Evolutionary conservation across 2,329 filamentous ascomycete species (phyloP), one percentile per base, ranked within the genome.

Genomic region (Colletotrichum sojae): DNA sequence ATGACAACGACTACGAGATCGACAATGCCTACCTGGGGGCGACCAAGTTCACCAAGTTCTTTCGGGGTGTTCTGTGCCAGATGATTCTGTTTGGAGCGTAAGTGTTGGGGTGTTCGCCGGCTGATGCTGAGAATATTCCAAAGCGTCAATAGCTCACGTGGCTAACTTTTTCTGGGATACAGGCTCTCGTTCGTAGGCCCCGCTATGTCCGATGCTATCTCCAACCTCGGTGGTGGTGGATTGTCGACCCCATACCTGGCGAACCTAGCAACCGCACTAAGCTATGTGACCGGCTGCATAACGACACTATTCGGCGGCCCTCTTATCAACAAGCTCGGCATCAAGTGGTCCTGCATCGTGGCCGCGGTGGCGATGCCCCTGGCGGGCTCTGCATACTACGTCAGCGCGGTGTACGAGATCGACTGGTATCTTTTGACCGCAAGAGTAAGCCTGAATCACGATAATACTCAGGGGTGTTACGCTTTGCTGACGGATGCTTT

Each of bases 311-410:
- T 78, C 9, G 79, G 79, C 20, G 79, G 79, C 0, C 79, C 79
- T 1, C 61, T 81, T 56, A 81, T 81, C 70, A 81, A 80, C 71
- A 81, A 80, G 58, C 62, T 81, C 8, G 79, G 79, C 15, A 80
- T 81, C 63, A 78, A 77, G 54, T 78, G 76, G 74, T 74, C 76
- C 4, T 81, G 79, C 71, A 71, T 81, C 39, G 77, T 81, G 48
- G 79, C 78, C 6, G 78, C 77, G 8, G 13, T 77, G 2, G 67
- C 75, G 1, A 77, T 81, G 58, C 79, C 79, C 1, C 69, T 81
- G 48, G 72, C 73, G 0, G 78, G 78, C 1, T 80, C 77, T 15
- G 76, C 76, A 13, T 80, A 78, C 62, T 80, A 80, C 58, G 74
- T 75, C 43, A 78, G 72, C 49, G 77, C 76, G 1, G 76, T 73